phyloP scores from a whole-genome alignment of 805 yeast species.

The Priceomyces melissophilus region DNA sequence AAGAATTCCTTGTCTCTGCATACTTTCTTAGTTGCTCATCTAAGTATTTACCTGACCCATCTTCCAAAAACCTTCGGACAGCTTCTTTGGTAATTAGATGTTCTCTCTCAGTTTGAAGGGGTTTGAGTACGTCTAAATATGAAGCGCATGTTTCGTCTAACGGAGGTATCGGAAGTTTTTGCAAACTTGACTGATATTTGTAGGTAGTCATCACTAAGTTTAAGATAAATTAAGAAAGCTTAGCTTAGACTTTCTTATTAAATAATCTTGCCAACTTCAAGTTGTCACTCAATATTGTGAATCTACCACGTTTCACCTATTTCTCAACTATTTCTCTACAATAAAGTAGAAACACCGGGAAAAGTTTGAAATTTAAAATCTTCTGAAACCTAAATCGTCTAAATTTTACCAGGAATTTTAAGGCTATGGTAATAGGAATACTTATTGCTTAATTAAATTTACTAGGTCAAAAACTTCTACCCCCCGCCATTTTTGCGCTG shows the following conservation, averaged over 20 bases:
- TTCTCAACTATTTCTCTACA: too few relatives aligned
- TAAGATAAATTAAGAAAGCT: too few relatives aligned
- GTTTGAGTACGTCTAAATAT: constrained; percentile 67
- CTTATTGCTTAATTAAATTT: too few relatives aligned
- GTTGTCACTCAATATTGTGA: too few relatives aligned
- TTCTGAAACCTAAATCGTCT: too few relatives aligned
- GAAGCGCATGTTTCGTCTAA: constrained; percentile 61
- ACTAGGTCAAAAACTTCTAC: neutral
- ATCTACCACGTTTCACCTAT: too few relatives aligned
- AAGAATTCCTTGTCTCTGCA: constrained; percentile 63
- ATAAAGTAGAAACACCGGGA: too few relatives aligned
- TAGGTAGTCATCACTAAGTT: constrained; percentile 20
- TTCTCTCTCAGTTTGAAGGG: constrained; percentile 77
- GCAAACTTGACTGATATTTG: constrained; percentile 54
- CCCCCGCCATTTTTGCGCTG: neutral
- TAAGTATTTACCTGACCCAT: constrained; percentile 49
- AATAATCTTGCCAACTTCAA: too few relatives aligned
- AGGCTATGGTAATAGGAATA: too few relatives aligned
- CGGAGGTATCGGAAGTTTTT: constrained; percentile 78
- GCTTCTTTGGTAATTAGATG: constrained; percentile 58
- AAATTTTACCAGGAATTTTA: too few relatives aligned
- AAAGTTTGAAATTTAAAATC: too few relatives aligned
- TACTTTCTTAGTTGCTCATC: constrained; percentile 65
- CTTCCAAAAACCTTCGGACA: constrained; percentile 52
- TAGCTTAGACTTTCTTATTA: too few relatives aligned